phyloP scores from a whole-genome alignment of 1,139 yeast genomes.

The Kurtzmaniella quercitrusa region DNA sequence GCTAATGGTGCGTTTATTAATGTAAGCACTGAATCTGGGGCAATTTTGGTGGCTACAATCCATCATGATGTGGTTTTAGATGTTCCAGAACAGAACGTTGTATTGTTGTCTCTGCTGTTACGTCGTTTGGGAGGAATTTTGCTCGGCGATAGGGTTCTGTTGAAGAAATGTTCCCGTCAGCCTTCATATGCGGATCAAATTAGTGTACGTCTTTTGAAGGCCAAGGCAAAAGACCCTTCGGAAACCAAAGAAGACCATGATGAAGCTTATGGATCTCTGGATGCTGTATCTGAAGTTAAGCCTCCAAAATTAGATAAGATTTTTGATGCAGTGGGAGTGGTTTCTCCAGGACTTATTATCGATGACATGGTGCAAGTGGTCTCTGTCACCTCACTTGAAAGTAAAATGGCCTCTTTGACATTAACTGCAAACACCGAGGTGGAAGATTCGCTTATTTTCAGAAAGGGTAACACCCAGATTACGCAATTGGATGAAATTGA shows the following conservation, averaged over 20 bases:
- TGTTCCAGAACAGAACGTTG: slow-evolving; percentile 43
- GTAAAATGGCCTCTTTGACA: slow-evolving; percentile 11
- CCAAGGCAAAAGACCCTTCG: too few relatives aligned
- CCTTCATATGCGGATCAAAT: slow-evolving; percentile 46
- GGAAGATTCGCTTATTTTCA: slow-evolving; percentile 25
- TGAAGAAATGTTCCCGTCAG: slow-evolving; percentile 43
- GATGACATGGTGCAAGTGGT: slow-evolving; percentile 8
- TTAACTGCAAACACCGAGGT: slow-evolving; percentile 6
- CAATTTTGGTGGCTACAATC: slow-evolving; percentile 45
- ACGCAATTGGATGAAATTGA: slow-evolving; percentile 7
- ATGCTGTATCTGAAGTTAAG: slow-evolving; percentile 1
- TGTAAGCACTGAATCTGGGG: slow-evolving; percentile 42
- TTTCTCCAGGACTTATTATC: slow-evolving; percentile 51
- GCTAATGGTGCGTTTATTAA: slow-evolving; percentile 52
- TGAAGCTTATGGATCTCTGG: slow-evolving; percentile 3
- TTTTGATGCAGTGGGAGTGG: slow-evolving; percentile 48
- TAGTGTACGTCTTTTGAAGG: slow-evolving; percentile 11
- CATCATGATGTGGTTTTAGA: slow-evolving; percentile 30
- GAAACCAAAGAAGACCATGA: slow-evolving; percentile 7
- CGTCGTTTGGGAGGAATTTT: slow-evolving; percentile 55
- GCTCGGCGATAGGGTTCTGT: slow-evolving; percentile 67
- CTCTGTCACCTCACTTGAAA: neutral
- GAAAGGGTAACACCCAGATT: slow-evolving; percentile 33
- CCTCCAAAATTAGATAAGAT: slow-evolving; percentile 26
- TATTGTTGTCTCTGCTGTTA: slow-evolving; percentile 46